phyloP scores from a whole-genome alignment of 805 yeast species.

The Cyberlindnera mississippiensis region DNA sequence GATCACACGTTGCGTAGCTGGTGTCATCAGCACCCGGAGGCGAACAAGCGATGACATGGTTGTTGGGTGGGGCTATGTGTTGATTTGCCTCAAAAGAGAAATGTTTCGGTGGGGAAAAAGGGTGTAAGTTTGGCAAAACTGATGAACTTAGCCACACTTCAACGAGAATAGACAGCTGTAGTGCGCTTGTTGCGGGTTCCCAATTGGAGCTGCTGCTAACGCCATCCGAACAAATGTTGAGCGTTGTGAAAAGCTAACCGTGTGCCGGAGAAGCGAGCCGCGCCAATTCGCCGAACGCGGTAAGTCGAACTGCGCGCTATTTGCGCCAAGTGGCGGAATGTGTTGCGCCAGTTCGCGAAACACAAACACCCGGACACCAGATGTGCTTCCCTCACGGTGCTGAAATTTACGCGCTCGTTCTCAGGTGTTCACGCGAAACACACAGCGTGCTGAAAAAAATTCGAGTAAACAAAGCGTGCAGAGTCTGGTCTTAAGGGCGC shows the following conservation, averaged over 20 bases:
- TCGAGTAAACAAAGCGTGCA: slow-evolving; percentile 7
- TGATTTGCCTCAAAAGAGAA: too few relatives aligned
- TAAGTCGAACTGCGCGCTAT: slow-evolving; percentile 1
- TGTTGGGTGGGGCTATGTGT: neutral
- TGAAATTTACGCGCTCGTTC: slow-evolving; percentile 11
- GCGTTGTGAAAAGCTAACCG: neutral
- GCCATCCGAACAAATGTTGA: neutral
- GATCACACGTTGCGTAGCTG: slow-evolving; percentile 2
- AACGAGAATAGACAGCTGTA: too few relatives aligned
- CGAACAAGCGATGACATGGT: slow-evolving; percentile 3
- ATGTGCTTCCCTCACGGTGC: neutral
- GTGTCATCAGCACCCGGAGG: slow-evolving; percentile 5
- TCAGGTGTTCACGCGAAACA: slow-evolving; percentile 16
- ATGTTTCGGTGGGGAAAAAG: too few relatives aligned
- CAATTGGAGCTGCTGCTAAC: neutral
- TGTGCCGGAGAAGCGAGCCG: slow-evolving; percentile 1
- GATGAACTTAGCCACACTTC: too few relatives aligned
- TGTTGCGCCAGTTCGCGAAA: too few relatives aligned
- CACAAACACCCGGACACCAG: slow-evolving; percentile 13
- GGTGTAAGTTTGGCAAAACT: too few relatives aligned
- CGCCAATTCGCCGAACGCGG: neutral
- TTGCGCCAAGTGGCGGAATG: slow-evolving; percentile 4
- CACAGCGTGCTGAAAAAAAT: slow-evolving; percentile 10
- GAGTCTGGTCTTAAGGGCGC: too few relatives aligned
- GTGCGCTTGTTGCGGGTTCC: too few relatives aligned